phyloP scores from a whole-genome alignment of 352 stramenopile genomes.

The Pythium apleroticum region DNA sequence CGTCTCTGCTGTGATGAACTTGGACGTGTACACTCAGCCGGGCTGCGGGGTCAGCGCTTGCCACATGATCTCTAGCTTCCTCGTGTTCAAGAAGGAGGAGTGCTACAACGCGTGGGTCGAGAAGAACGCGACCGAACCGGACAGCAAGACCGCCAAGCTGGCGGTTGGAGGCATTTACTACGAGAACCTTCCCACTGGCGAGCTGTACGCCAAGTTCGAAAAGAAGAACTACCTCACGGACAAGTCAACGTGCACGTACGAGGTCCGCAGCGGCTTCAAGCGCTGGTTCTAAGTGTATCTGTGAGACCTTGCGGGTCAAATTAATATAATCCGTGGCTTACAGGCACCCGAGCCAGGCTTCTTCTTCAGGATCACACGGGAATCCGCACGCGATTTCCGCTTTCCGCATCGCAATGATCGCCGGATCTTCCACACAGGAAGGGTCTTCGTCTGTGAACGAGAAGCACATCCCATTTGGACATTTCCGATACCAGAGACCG shows the following conservation, averaged over 20 bases:
- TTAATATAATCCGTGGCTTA: neutral
- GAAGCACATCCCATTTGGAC: slow-evolving; percentile 25
- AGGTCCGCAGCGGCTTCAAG: slow-evolving; percentile 44
- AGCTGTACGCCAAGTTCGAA: slow-evolving; percentile 63
- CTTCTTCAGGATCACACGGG: slow-evolving; percentile 21
- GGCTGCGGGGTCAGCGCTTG: slow-evolving; percentile 52
- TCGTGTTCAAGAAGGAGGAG: slow-evolving; percentile 43
- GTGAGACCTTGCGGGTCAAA: neutral
- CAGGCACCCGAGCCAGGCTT: slow-evolving; percentile 33
- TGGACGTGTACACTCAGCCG: slow-evolving; percentile 51
- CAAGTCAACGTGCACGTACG: slow-evolving; percentile 40
- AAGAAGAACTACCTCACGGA: slow-evolving; percentile 52
- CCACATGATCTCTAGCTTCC: slow-evolving; percentile 29
- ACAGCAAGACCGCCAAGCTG: slow-evolving; percentile 37
- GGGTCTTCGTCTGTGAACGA: neutral
- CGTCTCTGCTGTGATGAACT: slow-evolving; percentile 42
- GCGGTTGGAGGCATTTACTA: slow-evolving; percentile 65
- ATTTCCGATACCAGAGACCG: slow-evolving; percentile 29
- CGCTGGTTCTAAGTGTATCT: slow-evolving; percentile 40
- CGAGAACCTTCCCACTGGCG: slow-evolving; percentile 42
- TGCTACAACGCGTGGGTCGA: slow-evolving; percentile 48
- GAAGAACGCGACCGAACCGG: slow-evolving; percentile 35
- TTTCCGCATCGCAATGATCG: slow-evolving; percentile 15
- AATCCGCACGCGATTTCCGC: slow-evolving; percentile 13
- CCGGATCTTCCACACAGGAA: neutral